Evolutionary conservation across 192 early-diverging fungal genomes (phyloP), one percentile per base, ranked within the genome.

Genomic region (Coemansia sp.): DNA sequence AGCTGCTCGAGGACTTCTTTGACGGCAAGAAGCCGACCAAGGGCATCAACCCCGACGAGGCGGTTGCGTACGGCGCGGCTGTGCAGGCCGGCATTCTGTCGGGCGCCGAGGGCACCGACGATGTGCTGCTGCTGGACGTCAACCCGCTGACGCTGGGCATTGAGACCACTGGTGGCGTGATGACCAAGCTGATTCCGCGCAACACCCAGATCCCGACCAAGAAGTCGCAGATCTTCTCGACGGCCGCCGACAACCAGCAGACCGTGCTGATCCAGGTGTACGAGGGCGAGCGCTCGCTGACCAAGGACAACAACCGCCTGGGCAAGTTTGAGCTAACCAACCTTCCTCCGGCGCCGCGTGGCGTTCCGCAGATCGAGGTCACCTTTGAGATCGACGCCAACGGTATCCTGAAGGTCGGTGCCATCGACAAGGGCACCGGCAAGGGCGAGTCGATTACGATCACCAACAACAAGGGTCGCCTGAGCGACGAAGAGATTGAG

Each of bases 21-120:
- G 89, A 92, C 70, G 92, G 93, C 67, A 95, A 94, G 85, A 93
- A 95, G 84, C 87, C 92, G 31, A 83, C 79, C 76, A 95, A 95
- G 86, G 89, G 90, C 61, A 94, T 97, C 70, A 97, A 97, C 84
- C 93, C 93, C 62, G 95, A 97, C 79, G 95, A 97, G 82, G 95
- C 93, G 63, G 95, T 97, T 53, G 95, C 95, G 41, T 95, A 92
- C 61, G 95, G 95, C 82, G 95, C 95, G 44, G 93, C 95, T 50
- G 90, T 97, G 51, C 93, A 95, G 81, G 95, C 86, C 51, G 95
- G 88, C 77, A 86, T 94, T 57, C 82, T 95, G 57, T 78, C 81
- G 62, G 91, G 91, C 58, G 84, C 87, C 40, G 62, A 80, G 57
- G 67, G 76, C 43, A 79, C 82, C 29, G 63, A 78, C 32, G 80